These are phyloP conservation scores for Epichloe hybrida DNA, from an alignment of 2,329 filamentous ascomycete species.

Conservation along the genomic window DNA sequence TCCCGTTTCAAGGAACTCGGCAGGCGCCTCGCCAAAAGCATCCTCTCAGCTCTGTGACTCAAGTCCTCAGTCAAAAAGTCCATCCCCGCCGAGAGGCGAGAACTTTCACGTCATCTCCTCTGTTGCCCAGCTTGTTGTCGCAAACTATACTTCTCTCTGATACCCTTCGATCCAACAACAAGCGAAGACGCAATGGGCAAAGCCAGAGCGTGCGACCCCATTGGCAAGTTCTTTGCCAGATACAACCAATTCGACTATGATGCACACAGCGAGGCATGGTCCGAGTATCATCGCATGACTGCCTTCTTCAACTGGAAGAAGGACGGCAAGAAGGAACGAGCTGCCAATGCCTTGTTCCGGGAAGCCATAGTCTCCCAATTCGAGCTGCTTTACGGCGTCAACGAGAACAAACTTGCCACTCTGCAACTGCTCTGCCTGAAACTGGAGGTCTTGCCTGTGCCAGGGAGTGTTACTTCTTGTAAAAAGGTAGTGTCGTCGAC, in stretches of 20 bases:
- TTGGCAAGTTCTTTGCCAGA: background rate
- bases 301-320: background rate
- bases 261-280: background rate
- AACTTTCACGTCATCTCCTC: too few species aligned
- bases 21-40: too few species aligned
- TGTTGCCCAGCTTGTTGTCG: too few species aligned
- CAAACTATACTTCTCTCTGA: background rate
- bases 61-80: too few species aligned
- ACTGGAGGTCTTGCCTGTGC: background rate
- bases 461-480: background rate
- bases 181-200: background rate
- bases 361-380: background rate
- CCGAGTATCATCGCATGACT: background rate
- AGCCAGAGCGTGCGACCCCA: background rate
- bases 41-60: too few species aligned
- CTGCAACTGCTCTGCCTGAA: conserved; percentile 1
- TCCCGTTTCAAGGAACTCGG: too few species aligned
- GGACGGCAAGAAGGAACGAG: background rate
- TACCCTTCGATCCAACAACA: background rate
- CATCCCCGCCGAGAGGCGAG: too few species aligned
- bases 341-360: background rate
- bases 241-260: background rate
- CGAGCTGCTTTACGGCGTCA: background rate
- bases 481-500: background rate
- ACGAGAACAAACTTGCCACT: background rate